Conservation (phyloP, 148 eudicot genomes). For the Heliosperma pusillum region DNA sequence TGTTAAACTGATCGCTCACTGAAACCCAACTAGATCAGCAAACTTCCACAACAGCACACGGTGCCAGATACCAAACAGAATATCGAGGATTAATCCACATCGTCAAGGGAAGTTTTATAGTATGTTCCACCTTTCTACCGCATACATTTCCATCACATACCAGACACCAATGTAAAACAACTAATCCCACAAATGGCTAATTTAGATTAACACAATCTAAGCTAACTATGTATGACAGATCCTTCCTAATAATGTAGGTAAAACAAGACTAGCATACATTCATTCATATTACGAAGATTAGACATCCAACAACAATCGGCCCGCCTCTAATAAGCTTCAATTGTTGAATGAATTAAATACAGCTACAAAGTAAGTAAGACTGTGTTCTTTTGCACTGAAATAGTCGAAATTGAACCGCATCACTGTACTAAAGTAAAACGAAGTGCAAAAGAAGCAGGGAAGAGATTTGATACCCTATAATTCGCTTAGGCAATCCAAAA, state of each 20-base stretch:
- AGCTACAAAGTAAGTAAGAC: slow-evolving; percentile 21
- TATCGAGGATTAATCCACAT: background rate
- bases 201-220: background rate
- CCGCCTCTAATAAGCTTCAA: background rate
- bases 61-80: background rate
- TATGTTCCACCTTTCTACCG: background rate
- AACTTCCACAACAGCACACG: background rate
- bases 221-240: background rate
- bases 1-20: background rate
- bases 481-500: slow-evolving; percentile 48
- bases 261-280: background rate
- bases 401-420: background rate
- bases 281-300: background rate
- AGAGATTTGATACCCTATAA: slow-evolving; percentile 53
- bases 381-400: background rate
- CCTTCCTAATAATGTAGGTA: too few species aligned
- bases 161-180: background rate
- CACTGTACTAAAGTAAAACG: too few species aligned
- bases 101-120: background rate
- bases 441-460: too few species aligned
- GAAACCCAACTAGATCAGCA: background rate
- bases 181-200: background rate
- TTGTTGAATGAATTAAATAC: slow-evolving; percentile 10
- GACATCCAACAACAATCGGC: background rate
- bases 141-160: background rate